Percentiles rank a stretch among this genome's conserved stretches.
These are phyloP conservation scores for Plantago coronopus DNA, from an alignment of 305 asterid genomes.

Conservation along the genomic window DNA sequence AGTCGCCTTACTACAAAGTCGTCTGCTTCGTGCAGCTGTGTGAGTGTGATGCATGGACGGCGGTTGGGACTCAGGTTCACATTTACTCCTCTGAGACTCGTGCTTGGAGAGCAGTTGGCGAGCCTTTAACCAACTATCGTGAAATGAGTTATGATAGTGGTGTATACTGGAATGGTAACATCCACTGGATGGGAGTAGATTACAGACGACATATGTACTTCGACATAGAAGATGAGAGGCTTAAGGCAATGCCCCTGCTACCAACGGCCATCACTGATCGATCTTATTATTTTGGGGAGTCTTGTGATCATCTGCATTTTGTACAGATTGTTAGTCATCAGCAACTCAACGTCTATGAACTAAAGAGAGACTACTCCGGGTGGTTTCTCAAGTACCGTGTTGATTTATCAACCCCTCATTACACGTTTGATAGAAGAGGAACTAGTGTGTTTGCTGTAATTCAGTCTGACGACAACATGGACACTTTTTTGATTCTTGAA, in stretches of 20 bases:
- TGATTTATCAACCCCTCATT: not conserved
- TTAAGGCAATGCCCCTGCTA: not conserved
- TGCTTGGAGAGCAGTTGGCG: not conserved
- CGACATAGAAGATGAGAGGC: not conserved
- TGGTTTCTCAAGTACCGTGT: slow-evolving; percentile 1
- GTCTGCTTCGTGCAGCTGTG: too few species aligned
- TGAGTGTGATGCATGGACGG: too few species aligned
- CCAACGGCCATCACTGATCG: too few species aligned
- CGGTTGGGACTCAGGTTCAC: not conserved
- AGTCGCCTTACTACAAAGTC: not conserved
- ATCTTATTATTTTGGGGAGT: not conserved
- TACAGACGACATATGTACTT: not conserved
- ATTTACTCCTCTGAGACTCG: not conserved
- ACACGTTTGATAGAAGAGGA: not conserved
- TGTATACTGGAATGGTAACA: not conserved
- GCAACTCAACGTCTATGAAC: not conserved
- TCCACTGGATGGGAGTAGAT: not conserved
- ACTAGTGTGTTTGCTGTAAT: not conserved
- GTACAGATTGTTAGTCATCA: not conserved
- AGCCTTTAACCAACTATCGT: not conserved
- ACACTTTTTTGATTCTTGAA: not conserved
- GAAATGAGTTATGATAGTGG: too few species aligned
- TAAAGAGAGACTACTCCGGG: not conserved
- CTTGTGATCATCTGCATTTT: not conserved
- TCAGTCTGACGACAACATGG: not conserved